phyloP scores from a whole-genome alignment of 306 rosid species.

The Oxytropis ochrocephala region DNA sequence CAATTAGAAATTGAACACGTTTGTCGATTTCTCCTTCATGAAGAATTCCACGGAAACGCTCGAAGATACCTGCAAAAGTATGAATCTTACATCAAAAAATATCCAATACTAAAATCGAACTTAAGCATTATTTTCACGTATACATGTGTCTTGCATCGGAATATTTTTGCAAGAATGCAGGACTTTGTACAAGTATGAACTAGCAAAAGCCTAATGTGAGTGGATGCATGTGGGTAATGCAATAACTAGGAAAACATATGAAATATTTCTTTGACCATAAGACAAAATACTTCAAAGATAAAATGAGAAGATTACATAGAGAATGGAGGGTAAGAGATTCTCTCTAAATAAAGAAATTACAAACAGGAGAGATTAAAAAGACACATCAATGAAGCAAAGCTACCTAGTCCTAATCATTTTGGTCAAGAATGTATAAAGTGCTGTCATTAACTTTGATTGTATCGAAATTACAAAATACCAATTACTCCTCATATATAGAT shows the following conservation, averaged over 20 bases:
- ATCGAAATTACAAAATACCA: too few relatives aligned
- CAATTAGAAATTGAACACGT: constrained; percentile 83
- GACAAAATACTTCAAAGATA: background rate
- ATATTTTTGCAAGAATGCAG: background rate
- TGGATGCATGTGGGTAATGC: background rate
- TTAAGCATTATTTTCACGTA: background rate
- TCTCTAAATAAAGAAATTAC: background rate
- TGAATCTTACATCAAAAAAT: background rate
- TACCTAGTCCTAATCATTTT: background rate
- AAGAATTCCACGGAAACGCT: constrained; percentile 95
- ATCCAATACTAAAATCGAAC: background rate
- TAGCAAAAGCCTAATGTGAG: background rate
- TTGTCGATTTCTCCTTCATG: constrained; percentile 96
- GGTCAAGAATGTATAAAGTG: too few relatives aligned
- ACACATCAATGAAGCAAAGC: background rate
- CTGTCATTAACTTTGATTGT: too few relatives aligned
- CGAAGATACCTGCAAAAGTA: constrained; percentile 69
- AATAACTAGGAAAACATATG: background rate
- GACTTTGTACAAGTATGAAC: background rate
- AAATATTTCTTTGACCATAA: background rate
- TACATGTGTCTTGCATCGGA: background rate
- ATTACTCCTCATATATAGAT: too few relatives aligned
- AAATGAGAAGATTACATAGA: background rate
- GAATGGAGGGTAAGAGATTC: background rate
- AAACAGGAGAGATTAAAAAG: background rate